phyloP scores from a whole-genome alignment of 1,284 basidiomycete genomes.

The Coniferiporia sulphurascens region DNA sequence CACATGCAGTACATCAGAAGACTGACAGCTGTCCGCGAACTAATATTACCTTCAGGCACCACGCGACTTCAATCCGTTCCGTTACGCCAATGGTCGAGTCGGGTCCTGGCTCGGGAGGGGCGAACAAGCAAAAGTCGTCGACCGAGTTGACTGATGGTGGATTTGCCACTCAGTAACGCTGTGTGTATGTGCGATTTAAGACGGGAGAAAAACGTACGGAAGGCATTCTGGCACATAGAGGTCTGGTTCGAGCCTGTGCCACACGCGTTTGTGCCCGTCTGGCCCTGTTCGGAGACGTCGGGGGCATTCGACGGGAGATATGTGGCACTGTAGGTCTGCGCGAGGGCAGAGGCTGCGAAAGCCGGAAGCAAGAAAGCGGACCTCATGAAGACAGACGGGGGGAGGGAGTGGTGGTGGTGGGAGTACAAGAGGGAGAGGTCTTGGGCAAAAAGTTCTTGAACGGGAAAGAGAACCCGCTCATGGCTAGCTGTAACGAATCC shows the following conservation, averaged over 20 bases:
- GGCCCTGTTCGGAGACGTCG: conserved; percentile 51
- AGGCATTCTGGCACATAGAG: conserved; percentile 63
- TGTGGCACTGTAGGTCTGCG: conserved; percentile 35
- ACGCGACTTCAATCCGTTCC: conserved; percentile 63
- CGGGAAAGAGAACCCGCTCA: too few species aligned
- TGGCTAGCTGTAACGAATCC: too few species aligned
- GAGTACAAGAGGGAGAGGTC: background rate
- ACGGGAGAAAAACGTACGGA: conserved; percentile 35
- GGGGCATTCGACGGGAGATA: conserved; percentile 45
- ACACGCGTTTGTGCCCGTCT: conserved; percentile 63
- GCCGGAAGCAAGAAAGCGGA: conserved; percentile 6
- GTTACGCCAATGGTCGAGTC: conserved; percentile 50
- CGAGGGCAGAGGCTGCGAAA: conserved; percentile 6
- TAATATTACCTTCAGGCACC: conserved; percentile 52
- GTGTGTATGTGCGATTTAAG: background rate
- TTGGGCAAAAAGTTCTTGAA: too few species aligned
- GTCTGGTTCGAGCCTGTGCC: conserved; percentile 51
- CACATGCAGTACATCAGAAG: background rate
- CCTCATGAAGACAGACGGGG: conserved; percentile 3
- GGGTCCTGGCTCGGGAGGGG: conserved; percentile 52
- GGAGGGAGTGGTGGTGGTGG: background rate
- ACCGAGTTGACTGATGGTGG: conserved; percentile 52
- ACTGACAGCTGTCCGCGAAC: conserved; percentile 7
- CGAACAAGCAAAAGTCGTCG: conserved; percentile 56
- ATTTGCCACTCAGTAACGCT: background rate